Evolutionary conservation across 2,329 filamentous ascomycete species (phyloP).

Genomic region (Talaromyces sp.): DNA sequence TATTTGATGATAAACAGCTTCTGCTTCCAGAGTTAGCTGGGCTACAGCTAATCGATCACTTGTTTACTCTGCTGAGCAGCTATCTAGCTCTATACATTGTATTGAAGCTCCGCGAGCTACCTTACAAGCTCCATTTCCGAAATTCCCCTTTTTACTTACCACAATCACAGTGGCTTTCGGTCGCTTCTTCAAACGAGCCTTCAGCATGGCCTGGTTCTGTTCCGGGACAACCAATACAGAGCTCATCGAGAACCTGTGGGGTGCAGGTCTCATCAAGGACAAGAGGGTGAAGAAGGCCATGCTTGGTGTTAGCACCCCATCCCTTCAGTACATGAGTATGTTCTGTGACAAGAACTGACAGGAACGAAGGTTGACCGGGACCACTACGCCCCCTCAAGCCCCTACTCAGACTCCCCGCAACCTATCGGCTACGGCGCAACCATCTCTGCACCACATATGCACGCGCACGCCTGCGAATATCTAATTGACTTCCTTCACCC

Average conservation of each 20-base stretch:
- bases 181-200: constrained; percentile 16
- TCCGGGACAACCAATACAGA: constrained; percentile 70
- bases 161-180: constrained; percentile 17
- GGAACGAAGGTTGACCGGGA: constrained; percentile 72
- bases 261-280: constrained; percentile 69
- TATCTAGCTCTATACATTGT: background rate
- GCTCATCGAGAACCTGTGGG: constrained; percentile 74
- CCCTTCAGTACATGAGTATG: too few species aligned
- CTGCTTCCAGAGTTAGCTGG: too few species aligned
- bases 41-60: background rate
- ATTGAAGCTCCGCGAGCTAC: background rate
- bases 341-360: background rate
- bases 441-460: constrained; percentile 72
- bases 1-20: background rate
- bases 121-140: background rate
- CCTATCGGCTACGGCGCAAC: constrained; percentile 65
- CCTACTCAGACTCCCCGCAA: constrained; percentile 74
- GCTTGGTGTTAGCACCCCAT: constrained; percentile 54
- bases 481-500: constrained; percentile 58
- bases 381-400: constrained; percentile 68
- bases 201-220: constrained; percentile 82
- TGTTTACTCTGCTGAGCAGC: background rate
- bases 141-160: background rate
- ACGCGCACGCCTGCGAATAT: constrained; percentile 62
- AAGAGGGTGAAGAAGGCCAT: constrained; percentile 75